Conservation (phyloP, 2,329 filamentous ascomycete species). For the Venturia aucupariae region DNA sequence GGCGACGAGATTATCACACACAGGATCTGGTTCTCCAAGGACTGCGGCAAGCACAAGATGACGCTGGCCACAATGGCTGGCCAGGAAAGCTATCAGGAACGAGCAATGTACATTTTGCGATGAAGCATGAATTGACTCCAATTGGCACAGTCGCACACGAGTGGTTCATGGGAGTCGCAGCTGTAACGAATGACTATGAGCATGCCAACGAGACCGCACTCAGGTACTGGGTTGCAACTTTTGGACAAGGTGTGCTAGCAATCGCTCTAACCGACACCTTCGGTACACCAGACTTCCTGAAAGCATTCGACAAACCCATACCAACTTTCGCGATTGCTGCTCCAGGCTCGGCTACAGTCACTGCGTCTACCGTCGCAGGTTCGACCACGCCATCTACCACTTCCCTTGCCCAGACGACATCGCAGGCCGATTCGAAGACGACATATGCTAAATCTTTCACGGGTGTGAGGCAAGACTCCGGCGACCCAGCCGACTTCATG, state of each 20-base stretch:
- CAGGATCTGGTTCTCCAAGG: slow-evolving; percentile 87
- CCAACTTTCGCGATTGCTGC: slow-evolving; percentile 20
- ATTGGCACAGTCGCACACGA: slow-evolving; percentile 92
- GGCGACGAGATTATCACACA: slow-evolving; percentile 87
- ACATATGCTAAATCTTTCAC: slow-evolving; percentile 76
- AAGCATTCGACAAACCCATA: slow-evolving; percentile 64
- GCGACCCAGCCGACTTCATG: slow-evolving; percentile 72
- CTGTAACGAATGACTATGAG: slow-evolving; percentile 77
- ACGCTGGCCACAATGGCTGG: slow-evolving; percentile 55
- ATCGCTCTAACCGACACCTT: slow-evolving; percentile 96
- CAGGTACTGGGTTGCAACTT: slow-evolving; percentile 82
- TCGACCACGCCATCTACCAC: slow-evolving; percentile 31
- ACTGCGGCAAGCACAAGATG: slow-evolving; percentile 66
- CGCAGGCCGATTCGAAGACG: slow-evolving; percentile 20
- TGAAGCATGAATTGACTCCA: slow-evolving; percentile 77
- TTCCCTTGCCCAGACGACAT: slow-evolving; percentile 31
- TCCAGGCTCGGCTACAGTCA: slow-evolving; percentile 23
- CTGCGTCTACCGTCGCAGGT: slow-evolving; percentile 21
- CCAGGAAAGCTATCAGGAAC: slow-evolving; percentile 73
- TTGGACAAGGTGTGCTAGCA: slow-evolving; percentile 69
- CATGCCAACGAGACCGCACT: slow-evolving; percentile 76
- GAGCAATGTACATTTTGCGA: slow-evolving; percentile 94
- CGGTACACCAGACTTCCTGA: slow-evolving; percentile 80
- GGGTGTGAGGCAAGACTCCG: slow-evolving; percentile 84
- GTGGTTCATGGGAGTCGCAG: slow-evolving; percentile 99